phyloP scores from a whole-genome alignment of 2,329 filamentous ascomycete species.

The Pseudogymnoascus sp. region DNA sequence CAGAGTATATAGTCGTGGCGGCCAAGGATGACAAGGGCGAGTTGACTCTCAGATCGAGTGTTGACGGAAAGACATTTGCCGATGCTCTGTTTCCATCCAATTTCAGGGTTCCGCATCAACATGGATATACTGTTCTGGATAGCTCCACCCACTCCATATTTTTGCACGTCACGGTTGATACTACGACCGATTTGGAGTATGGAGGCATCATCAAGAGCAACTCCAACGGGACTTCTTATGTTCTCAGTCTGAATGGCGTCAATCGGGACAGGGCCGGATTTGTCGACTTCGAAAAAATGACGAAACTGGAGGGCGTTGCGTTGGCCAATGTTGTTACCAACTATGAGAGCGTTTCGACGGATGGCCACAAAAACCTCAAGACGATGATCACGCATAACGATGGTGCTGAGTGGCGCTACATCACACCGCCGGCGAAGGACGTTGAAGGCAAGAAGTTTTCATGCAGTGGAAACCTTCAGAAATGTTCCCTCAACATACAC shows the following conservation, averaged over 20 bases:
- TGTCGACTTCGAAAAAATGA: slow-evolving; percentile 95
- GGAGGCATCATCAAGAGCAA: slow-evolving; percentile 96
- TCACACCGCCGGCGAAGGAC: slow-evolving; percentile 64
- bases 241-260: slow-evolving; percentile 70
- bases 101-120: slow-evolving; percentile 68
- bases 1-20: slow-evolving; percentile 89
- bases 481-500: slow-evolving; percentile 85
- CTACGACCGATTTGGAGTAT: slow-evolving; percentile 54
- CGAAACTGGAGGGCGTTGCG: slow-evolving; percentile 81
- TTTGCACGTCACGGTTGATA: slow-evolving; percentile 78
- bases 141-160: slow-evolving; percentile 93
- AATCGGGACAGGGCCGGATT: slow-evolving; percentile 71
- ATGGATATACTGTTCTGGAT: slow-evolving; percentile 86
- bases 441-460: slow-evolving; percentile 60
- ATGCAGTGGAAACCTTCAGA: slow-evolving; percentile 55
- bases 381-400: slow-evolving; percentile 96
- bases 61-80: slow-evolving; percentile 78
- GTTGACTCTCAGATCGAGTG: slow-evolving; percentile 65
- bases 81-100: slow-evolving; percentile 78
- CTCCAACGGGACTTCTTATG: slow-evolving; percentile 93
- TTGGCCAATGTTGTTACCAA: slow-evolving; percentile 83
- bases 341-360: slow-evolving; percentile 44
- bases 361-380: slow-evolving; percentile 68
- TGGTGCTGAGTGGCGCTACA: slow-evolving; percentile 73
- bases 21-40: slow-evolving; percentile 55